Percentiles rank a stretch among this genome's conserved stretches.
phyloP scores from a whole-genome alignment of 306 rosid genomes.

The Gillenia trifoliata region DNA sequence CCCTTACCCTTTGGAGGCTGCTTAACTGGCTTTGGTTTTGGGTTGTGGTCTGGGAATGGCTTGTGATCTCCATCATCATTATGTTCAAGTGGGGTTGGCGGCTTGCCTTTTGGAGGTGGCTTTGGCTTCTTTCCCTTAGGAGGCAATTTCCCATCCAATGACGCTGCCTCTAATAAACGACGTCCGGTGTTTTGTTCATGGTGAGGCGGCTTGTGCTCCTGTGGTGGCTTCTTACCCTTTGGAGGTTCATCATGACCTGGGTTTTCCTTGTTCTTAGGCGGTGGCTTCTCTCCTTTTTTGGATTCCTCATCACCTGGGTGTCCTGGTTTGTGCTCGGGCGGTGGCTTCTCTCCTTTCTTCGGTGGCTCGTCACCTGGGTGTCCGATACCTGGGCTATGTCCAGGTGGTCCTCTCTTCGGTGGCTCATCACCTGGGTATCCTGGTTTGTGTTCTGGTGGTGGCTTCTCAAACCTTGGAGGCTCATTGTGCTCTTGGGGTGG shows the following conservation, averaged over 20 bases:
- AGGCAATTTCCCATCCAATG: not conserved
- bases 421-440: not conserved
- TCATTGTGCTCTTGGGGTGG: conserved; percentile 3
- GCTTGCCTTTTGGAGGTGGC: conserved; percentile 4
- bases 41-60: not conserved
- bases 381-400: not conserved
- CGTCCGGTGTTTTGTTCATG: not conserved
- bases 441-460: not conserved
- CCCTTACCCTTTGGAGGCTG: not conserved
- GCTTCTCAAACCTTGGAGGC: not conserved
- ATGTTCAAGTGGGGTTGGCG: not conserved
- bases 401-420: not conserved
- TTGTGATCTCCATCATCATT: not conserved
- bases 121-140: conserved; percentile 2
- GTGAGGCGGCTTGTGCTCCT: not conserved
- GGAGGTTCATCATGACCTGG: not conserved
- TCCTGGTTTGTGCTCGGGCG: not conserved
- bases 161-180: not conserved
- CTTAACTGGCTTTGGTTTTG: not conserved
- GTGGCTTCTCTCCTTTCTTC: not conserved
- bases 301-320: not conserved
- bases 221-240: conserved; percentile 7
- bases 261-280: conserved; percentile 1
- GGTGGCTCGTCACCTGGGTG: not conserved
- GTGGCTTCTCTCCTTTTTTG: not conserved